Evolutionary conservation across 1,139 yeast genomes (phyloP).

Genomic region (Hemisphaericaspora subhashii): DNA sequence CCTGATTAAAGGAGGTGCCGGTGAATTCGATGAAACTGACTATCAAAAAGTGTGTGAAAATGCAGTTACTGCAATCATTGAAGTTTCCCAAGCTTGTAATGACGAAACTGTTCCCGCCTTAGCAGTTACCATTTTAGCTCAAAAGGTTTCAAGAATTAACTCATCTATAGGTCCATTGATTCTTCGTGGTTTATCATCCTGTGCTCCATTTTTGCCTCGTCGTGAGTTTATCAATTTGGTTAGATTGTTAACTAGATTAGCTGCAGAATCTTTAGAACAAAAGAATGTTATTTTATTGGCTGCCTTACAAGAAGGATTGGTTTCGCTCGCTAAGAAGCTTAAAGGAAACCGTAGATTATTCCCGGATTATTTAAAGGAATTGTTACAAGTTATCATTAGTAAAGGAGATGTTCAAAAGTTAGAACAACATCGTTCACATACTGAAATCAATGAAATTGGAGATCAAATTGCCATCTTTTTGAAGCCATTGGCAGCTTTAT

Average conservation of each 20-base stretch:
- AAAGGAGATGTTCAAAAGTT: constrained; percentile 81
- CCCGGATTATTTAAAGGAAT: constrained; percentile 59
- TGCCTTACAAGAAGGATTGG: constrained; percentile 49
- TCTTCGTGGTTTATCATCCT: constrained; percentile 55
- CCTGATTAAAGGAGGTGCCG: constrained; percentile 10
- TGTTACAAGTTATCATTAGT: constrained; percentile 65
- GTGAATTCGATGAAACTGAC: constrained; percentile 31
- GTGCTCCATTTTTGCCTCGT: constrained; percentile 59
- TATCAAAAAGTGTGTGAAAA: constrained; percentile 49
- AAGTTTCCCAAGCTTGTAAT: constrained; percentile 65
- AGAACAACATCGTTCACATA: constrained; percentile 81
- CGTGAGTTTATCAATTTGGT: constrained; percentile 58
- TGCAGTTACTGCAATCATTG: constrained; percentile 71
- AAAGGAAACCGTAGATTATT: constrained; percentile 48
- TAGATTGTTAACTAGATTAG: constrained; percentile 45
- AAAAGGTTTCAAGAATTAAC: constrained; percentile 58
- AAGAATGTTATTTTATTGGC: constrained; percentile 33
- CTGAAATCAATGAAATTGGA: constrained; percentile 76
- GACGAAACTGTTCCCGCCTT: constrained; percentile 79
- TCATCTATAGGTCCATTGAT: constrained; percentile 42
- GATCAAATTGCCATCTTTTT: constrained; percentile 67
- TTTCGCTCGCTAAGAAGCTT: constrained; percentile 51
- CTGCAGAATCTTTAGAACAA: constrained; percentile 33
- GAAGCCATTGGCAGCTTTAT: constrained; percentile 70
- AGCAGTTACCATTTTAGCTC: constrained; percentile 79